Evolutionary conservation across 495 filamentous ascomycete genomes (phyloP), one percentile per base, ranked within the genome.

Genomic region (Lepraria neglecta): DNA sequence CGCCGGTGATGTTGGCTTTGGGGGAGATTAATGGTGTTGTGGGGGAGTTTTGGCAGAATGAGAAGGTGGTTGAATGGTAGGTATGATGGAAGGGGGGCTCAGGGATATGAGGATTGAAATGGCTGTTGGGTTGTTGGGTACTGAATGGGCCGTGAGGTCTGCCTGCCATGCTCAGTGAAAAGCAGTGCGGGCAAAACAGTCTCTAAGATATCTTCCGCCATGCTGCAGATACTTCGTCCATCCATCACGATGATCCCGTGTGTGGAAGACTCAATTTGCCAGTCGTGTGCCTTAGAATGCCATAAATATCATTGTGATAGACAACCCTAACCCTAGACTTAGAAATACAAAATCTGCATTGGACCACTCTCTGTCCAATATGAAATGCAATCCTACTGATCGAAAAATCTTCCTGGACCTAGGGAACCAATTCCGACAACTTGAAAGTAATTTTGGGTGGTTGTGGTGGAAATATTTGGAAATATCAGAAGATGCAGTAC

Each of bases 1-100:
- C 77, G 67, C 78, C 77, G 44, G 79, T 81, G 3, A 67, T 79
- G 70, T 62, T 82, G 59, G 78, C 79, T n/a, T 66, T 81, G 62
- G 70, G 66, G 45, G 78, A 81, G 58, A 65, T 81, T 50, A 70
- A 68, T 3, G 74, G 68, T 1, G 67, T 59, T 65, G 70, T 59
- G 10, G 79, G 78, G 6, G 56, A 65, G 56, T 80, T 78, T 53
- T 81, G 79, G 79, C 64, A 70, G 69, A 46, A 74, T 64, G 73
- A 76, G 70, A 71, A 58, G 65, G 69, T 68, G 11, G 66, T 69
- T 52, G 64, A 75, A 27, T 81, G 79, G 79, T 79, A 67, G 50
- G 4, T 3, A 3, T 9, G 1, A 3, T 9, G 1, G 21, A 14
- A 17, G 53, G 19, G 31, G 31, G 19, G 1, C 4, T 9, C 11